Evolutionary conservation across 352 stramenopile species (phyloP).

Genomic region (Globisporangium perplexum): DNA sequence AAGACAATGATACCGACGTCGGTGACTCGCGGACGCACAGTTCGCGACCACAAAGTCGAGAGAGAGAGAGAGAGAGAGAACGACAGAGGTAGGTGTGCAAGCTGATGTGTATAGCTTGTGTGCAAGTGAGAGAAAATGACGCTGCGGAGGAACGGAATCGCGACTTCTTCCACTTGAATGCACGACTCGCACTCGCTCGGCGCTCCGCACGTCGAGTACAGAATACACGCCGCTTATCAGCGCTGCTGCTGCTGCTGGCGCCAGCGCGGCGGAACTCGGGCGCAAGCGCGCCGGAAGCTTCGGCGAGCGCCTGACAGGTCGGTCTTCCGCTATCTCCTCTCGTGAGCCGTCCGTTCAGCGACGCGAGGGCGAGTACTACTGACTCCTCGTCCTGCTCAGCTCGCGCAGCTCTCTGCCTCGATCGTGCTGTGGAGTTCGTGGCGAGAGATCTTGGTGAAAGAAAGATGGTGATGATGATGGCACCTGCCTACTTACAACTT

Average conservation of each 20-base stretch:
- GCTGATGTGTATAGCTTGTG: no score
- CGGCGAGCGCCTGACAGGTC: background rate
- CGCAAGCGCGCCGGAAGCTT: slow-evolving; percentile 1
- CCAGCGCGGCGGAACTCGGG: background rate
- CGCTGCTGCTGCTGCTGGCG: background rate
- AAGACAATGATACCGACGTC: background rate
- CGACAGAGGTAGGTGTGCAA: no score
- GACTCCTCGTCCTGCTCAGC: background rate
- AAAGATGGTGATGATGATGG: no score
- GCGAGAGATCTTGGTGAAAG: no score
- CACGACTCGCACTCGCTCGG: no score
- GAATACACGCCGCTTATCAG: no score
- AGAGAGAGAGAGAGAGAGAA: background rate
- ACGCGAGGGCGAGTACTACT: background rate
- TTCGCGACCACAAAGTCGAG: background rate
- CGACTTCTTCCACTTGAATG: no score
- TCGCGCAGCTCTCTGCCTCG: background rate
- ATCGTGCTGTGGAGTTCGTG: no score
- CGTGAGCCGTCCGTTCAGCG: background rate
- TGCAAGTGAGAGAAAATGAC: no score
- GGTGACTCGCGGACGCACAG: background rate
- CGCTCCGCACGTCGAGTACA: no score
- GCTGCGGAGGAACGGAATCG: no score
- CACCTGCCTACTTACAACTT: no score
- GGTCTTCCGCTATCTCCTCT: background rate